These are phyloP conservation scores for Nectriaceae sp. DNA, from an alignment of 2,329 filamentous ascomycete genomes.

Conservation along the genomic window DNA sequence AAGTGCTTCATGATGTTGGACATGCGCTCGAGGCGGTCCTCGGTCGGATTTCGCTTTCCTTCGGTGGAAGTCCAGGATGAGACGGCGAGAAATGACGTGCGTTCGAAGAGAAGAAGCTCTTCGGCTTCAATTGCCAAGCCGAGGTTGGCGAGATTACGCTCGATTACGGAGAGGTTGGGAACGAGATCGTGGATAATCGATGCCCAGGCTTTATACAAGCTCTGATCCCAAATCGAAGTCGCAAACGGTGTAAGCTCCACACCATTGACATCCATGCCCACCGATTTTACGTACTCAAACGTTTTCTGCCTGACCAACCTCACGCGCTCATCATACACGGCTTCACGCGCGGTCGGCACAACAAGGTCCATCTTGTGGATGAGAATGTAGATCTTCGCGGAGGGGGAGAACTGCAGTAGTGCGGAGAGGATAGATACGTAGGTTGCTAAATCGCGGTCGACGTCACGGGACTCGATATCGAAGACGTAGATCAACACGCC, in stretches of 20 bases:
- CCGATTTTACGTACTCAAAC: slow-evolving; percentile 48
- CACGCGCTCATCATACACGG: slow-evolving; percentile 83
- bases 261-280: slow-evolving; percentile 33
- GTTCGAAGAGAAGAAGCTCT: slow-evolving; percentile 92
- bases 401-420: slow-evolving; percentile 78
- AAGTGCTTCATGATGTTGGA: slow-evolving; percentile 98
- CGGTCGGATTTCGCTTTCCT: slow-evolving; percentile 80
- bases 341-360: slow-evolving; percentile 73
- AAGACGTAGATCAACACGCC: slow-evolving; percentile 99
- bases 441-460: slow-evolving; percentile 88
- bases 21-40: slow-evolving; percentile 89
- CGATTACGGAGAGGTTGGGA: slow-evolving; percentile 88
- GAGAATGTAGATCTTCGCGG: slow-evolving; percentile 87
- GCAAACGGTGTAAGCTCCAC: slow-evolving; percentile 84
- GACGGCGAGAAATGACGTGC: slow-evolving; percentile 95
- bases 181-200: slow-evolving; percentile 97
- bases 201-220: slow-evolving; percentile 96
- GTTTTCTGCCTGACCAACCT: slow-evolving; percentile 76
- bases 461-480: slow-evolving; percentile 94
- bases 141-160: slow-evolving; percentile 79
- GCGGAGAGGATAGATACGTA: slow-evolving; percentile 91
- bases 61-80: slow-evolving; percentile 81
- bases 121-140: slow-evolving; percentile 87
- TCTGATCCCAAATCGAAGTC: slow-evolving; percentile 98
- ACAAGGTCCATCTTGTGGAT: slow-evolving; percentile 99